These are phyloP conservation scores for Casuarina glauca DNA, from an alignment of 306 rosid species.

Conservation along the genomic window DNA sequence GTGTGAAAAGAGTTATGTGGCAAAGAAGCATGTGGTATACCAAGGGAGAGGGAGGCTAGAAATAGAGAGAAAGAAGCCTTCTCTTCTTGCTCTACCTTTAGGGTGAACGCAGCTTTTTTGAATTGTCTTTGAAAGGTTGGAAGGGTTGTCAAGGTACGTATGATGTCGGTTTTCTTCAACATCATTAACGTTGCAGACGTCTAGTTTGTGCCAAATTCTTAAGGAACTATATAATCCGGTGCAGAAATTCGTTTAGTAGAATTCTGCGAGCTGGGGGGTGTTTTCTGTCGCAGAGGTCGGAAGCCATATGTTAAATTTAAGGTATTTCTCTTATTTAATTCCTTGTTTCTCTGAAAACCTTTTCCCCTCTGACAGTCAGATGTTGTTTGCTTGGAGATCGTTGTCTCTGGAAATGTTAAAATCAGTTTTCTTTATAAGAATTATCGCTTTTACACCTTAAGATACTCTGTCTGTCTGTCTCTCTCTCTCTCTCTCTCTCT, in stretches of 20 bases:
- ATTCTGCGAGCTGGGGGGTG: not conserved
- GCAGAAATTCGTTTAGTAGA: not conserved
- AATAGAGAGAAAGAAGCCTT: conserved; percentile 11
- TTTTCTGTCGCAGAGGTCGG: conserved; percentile 4
- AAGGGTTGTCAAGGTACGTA: conserved; percentile 20
- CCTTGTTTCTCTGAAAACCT: conserved; percentile 30
- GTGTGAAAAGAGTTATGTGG: conserved; percentile 8
- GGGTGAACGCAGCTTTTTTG: conserved; percentile 19
- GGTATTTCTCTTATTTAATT: not conserved
- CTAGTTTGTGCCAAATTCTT: conserved; percentile 9
- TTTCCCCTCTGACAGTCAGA: conserved; percentile 15
- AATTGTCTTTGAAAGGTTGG: conserved; percentile 20
- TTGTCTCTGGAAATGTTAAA: not conserved
- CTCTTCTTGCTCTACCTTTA: conserved; percentile 25
- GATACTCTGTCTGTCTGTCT: not conserved
- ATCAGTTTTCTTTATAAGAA: not conserved
- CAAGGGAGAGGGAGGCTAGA: conserved; percentile 43
- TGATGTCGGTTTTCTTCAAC: not conserved
- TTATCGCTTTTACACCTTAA: not conserved
- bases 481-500: not conserved
- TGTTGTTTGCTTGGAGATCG: conserved; percentile 21
- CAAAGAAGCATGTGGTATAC: conserved; percentile 52
- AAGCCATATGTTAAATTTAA: not conserved
- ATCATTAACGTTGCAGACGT: not conserved
- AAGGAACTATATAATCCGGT: not conserved